A percentile compares a stretch with the other conserved stretches of the same genome.
Evolutionary conservation across 2,329 filamentous ascomycete genomes (phyloP).

Genomic region (Colletotrichum cereale): DNA sequence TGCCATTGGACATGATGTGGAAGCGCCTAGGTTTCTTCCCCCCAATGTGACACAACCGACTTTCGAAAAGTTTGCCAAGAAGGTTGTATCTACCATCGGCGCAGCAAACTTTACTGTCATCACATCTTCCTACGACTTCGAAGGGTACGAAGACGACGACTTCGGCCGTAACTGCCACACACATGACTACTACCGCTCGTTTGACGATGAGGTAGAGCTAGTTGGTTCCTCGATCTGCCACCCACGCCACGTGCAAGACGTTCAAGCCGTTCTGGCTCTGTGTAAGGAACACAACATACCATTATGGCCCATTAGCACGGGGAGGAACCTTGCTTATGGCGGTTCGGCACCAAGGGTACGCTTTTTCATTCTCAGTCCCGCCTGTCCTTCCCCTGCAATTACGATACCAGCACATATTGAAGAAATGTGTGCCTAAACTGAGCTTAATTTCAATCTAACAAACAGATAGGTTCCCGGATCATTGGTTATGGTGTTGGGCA

Average conservation of each 20-base stretch:
- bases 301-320: conserved; percentile 63
- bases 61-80: not conserved
- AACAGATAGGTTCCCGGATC: conserved; percentile 56
- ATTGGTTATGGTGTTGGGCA: conserved; percentile 63
- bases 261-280: conserved; percentile 53
- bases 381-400: not conserved
- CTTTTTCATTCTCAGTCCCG: not conserved
- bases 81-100: not conserved
- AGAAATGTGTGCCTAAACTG: not conserved
- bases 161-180: conserved; percentile 32
- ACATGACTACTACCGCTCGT: conserved; percentile 33
- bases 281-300: conserved; percentile 60
- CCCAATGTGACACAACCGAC: not conserved
- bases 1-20: not conserved
- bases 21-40: not conserved
- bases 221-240: conserved; percentile 27
- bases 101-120: conserved; percentile 20
- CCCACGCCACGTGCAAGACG: conserved; percentile 48
- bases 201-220: conserved; percentile 28
- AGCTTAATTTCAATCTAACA: not conserved
- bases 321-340: conserved; percentile 65
- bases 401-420: not conserved
- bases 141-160: conserved; percentile 29
- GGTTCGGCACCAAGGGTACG: conserved; percentile 61
- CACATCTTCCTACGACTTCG: conserved; percentile 9